Conservation (phyloP, 2,329 filamentous ascomycete species). For the Diaporthe sp. region DNA sequence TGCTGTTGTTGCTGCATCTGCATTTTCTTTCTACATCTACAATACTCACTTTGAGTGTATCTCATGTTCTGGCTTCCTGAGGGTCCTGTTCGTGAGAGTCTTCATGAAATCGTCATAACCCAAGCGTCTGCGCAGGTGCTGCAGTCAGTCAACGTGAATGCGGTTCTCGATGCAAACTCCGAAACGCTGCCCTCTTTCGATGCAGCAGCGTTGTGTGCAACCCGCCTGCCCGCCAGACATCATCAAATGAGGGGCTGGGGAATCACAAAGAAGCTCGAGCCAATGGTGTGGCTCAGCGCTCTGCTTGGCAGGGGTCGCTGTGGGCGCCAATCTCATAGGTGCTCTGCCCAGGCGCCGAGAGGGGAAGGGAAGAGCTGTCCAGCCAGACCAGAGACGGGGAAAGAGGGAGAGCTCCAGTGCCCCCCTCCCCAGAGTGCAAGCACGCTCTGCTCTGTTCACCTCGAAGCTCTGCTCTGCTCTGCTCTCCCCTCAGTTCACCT, state of each 20-base stretch:
- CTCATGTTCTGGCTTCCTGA: not conserved
- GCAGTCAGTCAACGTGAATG: not conserved
- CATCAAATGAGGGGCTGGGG: constrained; percentile 37
- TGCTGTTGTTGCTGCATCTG: not conserved
- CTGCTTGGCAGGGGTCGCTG: constrained; percentile 28
- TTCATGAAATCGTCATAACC: not conserved
- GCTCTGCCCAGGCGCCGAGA: constrained; percentile 17
- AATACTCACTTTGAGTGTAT: not conserved
- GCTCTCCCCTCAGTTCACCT: not conserved
- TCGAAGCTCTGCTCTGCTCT: not conserved
- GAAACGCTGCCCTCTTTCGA: constrained; percentile 22
- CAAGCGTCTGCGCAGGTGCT: not conserved
- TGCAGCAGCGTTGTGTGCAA: constrained; percentile 19
- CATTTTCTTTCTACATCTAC: not conserved
- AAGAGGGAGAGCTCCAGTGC: not conserved
- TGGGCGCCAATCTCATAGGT: constrained; percentile 29
- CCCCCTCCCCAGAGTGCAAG: constrained; percentile 1
- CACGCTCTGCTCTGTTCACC: not conserved
- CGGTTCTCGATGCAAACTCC: constrained; percentile 5
- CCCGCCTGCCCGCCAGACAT: not conserved
- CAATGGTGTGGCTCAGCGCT: constrained; percentile 29
- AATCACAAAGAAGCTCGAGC: constrained; percentile 34
- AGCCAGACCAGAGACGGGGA: not conserved
- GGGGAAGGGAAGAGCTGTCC: constrained; percentile 2
- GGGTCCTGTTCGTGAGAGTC: not conserved